Percentiles rank a stretch among this genome's conserved stretches.
Conservation (phyloP, 225 moss, liverwort and hornwort species). For the Pseudoscleropodium purum region DNA sequence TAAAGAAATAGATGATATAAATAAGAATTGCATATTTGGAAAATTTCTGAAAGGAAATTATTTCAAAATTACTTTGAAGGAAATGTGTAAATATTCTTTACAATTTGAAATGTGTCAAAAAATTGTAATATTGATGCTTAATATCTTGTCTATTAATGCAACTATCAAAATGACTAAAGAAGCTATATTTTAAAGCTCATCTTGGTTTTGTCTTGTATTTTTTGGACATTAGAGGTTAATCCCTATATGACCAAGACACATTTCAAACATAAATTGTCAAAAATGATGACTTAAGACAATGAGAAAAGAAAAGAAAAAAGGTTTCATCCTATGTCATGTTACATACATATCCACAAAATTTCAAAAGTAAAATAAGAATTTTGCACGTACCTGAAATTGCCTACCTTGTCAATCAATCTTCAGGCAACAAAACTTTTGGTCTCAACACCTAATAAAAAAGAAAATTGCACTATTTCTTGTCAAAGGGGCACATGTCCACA, state of each 20-base stretch:
- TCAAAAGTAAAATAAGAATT: not conserved
- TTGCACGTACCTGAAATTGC: fast-evolving
- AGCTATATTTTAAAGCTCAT: not conserved
- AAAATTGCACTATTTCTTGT: not conserved
- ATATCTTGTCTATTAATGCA: not conserved
- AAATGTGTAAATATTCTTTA: not conserved
- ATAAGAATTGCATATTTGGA: not conserved
- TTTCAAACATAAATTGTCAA: not conserved
- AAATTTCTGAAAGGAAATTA: fast-evolving
- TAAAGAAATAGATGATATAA: not conserved
- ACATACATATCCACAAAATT: not conserved
- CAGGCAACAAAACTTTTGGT: not conserved
- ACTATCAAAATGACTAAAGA: not conserved
- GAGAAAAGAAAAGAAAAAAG: not conserved
- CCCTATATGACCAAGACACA: not conserved
- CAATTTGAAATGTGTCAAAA: not conserved
- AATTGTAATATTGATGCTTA: not conserved
- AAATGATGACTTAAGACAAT: fast-evolving
- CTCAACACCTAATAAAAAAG: fast-evolving
- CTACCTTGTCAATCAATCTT: fast-evolving
- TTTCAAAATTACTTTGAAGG: not conserved
- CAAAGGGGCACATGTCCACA: fast-evolving
- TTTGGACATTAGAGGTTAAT: not conserved
- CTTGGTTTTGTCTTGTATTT: not conserved
- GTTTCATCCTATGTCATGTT: not conserved